Conservation (phyloP, 352 stramenopile species). For the Elongisporangium undulatum region DNA sequence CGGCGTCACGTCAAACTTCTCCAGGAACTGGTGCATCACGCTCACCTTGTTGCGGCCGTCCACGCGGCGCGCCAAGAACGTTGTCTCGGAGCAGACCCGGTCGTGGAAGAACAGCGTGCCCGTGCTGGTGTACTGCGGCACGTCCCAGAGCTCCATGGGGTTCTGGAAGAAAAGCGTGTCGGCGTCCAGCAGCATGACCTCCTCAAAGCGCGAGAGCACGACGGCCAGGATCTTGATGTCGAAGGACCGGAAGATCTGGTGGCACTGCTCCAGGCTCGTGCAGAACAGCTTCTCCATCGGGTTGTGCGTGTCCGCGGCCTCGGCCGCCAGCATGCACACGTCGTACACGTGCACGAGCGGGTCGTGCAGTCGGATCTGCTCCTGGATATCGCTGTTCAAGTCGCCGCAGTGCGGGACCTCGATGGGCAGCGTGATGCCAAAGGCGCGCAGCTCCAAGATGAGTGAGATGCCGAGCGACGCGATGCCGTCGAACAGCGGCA, state of each 20-base stretch:
- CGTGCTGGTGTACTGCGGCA: conserved; percentile 23
- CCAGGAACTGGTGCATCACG: conserved; percentile 12
- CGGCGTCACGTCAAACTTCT: conserved; percentile 14
- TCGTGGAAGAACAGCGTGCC: conserved; percentile 59
- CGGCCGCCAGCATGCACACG: conserved; percentile 38
- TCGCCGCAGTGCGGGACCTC: conserved; percentile 63
- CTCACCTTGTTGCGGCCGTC: conserved; percentile 8
- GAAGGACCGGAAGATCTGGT: conserved; percentile 26
- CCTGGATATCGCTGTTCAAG: conserved; percentile 22
- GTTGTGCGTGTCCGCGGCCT: conserved; percentile 18
- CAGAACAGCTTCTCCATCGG: conserved; percentile 22
- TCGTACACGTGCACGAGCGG: conserved; percentile 38
- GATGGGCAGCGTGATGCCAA: conserved; percentile 37
- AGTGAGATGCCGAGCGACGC: conserved; percentile 53
- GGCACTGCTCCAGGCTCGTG: conserved; percentile 21
- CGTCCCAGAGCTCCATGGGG: conserved; percentile 27
- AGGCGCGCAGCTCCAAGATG: conserved; percentile 36
- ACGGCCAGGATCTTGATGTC: conserved; percentile 43
- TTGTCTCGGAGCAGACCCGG: conserved; percentile 34
- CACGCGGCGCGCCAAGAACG: conserved; percentile 17
- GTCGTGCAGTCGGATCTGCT: conserved; percentile 23
- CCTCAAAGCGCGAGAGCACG: conserved; percentile 36
- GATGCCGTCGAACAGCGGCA: conserved; percentile 54
- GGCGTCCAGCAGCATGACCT: conserved; percentile 46
- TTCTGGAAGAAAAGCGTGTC: conserved; percentile 49